Base-by-base conservation (phyloP, 2,329 filamentous ascomycete genomes). In the Elsinoe fawcettii region DNA sequence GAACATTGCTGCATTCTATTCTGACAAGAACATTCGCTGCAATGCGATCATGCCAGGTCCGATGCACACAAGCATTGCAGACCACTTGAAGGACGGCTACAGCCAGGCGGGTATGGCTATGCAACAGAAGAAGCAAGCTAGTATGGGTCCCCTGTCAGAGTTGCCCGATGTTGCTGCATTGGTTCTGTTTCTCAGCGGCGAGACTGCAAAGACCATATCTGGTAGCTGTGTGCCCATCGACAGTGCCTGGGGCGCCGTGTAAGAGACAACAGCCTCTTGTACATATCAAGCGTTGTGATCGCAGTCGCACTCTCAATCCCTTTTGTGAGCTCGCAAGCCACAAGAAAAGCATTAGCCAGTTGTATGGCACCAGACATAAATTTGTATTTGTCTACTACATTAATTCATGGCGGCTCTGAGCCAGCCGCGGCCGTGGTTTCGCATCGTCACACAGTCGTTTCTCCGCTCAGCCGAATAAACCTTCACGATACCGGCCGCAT, bases 1-100 rank as follows among this genome's bases (percentile, higher is more conserved):
- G 66, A 83, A 79, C 67, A 84, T 79, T 12, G 80, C 80, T 2
- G 73, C 75, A 0, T 79, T 74, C 63, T 84, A 84, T 63, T 75
- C 75, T 1, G 69, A 70, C 27, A 76, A 77, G 67, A 79, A 79
- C 22, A 79, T 84, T 59, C 74, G 75, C 51, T 75, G 72, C 60
- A 73, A 81, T 32, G 75, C 74, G 1, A 66, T 83, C 59, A 67
- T 80, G 61, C 63, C 80, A 41, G 80, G 78, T 8, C 75, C 70
- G n/a, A 81, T 83, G 76, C 59, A 71, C 16, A 83, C 81, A 9
- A 81, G 82, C 60, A 82, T 84, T 51, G 62, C 59, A 2, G 75
- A 78, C 27, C 70, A 71, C 2, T 71, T 81, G 7, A 54, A 51
- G 11, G 60, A 60, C 22, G 63, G 62, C 16, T 60, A 65, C 51